Base-by-base conservation (phyloP, 2,329 filamentous ascomycete species). In the Fusarium foetens region DNA sequence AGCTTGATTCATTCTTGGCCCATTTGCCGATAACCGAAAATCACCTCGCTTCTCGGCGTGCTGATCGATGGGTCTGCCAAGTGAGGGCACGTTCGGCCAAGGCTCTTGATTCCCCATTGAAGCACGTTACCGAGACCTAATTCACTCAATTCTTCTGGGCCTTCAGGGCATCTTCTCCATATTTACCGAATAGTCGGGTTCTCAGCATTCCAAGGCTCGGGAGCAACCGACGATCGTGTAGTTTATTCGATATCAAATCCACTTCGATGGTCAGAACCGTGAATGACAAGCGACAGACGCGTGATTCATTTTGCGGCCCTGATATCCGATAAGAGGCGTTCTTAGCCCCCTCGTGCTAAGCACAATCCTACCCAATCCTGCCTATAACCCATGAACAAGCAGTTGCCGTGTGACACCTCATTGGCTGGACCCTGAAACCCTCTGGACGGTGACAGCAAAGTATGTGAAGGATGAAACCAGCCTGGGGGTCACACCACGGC, bases 241-340 rank as follows among this genome's bases (percentile, higher is more conserved):
- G 35, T 38, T 36, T 19, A 25, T 38, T 38, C 43, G n/a, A 23
- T 31, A 27, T 46, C 29, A 33, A 41, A 35, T 58, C 27, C 25
- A 23, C 29, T 23, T 14, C 27, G 29, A 31, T 14, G 35, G 35
- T 27, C 63, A 66, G 39, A 42, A 42, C 41, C 23, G 6, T 53
- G 23, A 42, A 38, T 17, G 25, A 42, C 41, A 43, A 63, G 25
- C 16, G n/a, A 62, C 33, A 52, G 29, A 42, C 38, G 58, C 35
- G 23, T 63, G 49, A 41, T 52, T 27, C 42, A 43, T 48, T 41
- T 53, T 52, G 57, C 75, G 75, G 75, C 48, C 75, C 74, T 76
- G 55, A 49, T 43, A 75, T 73, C 74, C 74, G 74, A 55, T 63
- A 67, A 72, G 49, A 42, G 58, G 42, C 39, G 41, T 68, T 64